phyloP scores from a whole-genome alignment of 2,329 filamentous ascomycete species.

The Ophiocordyceps camponoti-saundersi region DNA sequence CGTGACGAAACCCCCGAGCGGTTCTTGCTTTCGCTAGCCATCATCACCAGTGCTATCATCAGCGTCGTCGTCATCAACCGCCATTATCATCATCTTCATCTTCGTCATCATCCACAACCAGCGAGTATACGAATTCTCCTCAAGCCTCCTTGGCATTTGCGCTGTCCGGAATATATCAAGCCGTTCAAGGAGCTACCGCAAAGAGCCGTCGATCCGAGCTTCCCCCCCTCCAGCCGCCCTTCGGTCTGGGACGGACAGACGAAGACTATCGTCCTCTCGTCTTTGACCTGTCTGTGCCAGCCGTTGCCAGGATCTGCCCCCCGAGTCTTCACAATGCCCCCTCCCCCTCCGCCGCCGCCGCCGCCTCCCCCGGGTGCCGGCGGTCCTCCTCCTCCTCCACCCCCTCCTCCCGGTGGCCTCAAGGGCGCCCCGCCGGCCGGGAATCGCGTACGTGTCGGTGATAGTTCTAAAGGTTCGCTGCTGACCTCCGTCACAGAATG shows the following conservation, averaged over 20 bases:
- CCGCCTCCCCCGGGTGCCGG: conserved; percentile 47
- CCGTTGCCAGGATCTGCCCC: background rate
- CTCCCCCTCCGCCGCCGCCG: conserved; percentile 53
- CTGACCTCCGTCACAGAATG: conserved; percentile 39
- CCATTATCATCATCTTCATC: background rate
- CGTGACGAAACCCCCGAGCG: background rate
- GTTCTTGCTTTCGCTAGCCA: background rate
- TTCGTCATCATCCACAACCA: background rate
- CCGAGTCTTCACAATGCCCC: conserved; percentile 13
- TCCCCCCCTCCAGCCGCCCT: background rate
- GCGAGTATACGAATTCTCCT: background rate
- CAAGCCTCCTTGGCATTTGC: background rate
- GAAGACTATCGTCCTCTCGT: background rate
- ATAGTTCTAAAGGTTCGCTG: background rate
- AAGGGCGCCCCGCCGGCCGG: background rate
- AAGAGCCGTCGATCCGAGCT: background rate
- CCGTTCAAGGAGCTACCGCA: background rate
- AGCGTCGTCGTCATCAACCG: background rate
- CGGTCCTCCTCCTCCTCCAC: conserved; percentile 49
- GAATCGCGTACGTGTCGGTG: conserved; percentile 41
- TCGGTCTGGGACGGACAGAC: background rate
- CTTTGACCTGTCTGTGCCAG: background rate
- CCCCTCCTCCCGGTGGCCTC: conserved; percentile 25
- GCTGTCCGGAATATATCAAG: background rate
- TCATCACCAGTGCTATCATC: too few species aligned